Evolutionary conservation across 2,329 filamentous ascomycete genomes (phyloP).

Genomic region (Trichoderma lentiforme): DNA sequence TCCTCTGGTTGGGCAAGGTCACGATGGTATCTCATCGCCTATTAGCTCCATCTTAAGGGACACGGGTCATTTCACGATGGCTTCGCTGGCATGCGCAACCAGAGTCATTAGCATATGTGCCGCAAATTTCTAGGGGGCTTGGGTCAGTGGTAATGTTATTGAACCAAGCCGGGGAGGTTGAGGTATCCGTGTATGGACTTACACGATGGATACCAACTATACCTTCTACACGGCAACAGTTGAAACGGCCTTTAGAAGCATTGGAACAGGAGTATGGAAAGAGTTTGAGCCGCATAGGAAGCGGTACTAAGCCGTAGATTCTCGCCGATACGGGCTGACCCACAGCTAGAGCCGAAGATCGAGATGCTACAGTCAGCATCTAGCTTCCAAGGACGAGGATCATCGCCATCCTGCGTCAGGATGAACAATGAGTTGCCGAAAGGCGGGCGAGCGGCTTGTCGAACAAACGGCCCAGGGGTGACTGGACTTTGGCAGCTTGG

Average conservation of each 20-base stretch:
- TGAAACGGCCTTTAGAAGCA: not conserved
- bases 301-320: not conserved
- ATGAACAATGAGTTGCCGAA: slow-evolving; percentile 16
- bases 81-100: slow-evolving; percentile 16
- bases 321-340: not conserved
- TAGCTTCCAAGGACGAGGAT: not conserved
- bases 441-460: not conserved
- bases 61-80: slow-evolving; percentile 18
- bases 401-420: slow-evolving; percentile 11
- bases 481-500: not conserved
- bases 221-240: not conserved
- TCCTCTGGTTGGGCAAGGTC: not conserved
- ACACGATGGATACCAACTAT: not conserved
- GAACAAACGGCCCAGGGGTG: not conserved
- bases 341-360: not conserved
- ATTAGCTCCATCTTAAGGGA: slow-evolving; percentile 9
- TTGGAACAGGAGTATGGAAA: not conserved
- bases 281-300: not conserved
- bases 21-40: slow-evolving; percentile 16
- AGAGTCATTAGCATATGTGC: slow-evolving; percentile 19
- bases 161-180: not conserved
- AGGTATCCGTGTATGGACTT: not conserved
- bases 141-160: not conserved
- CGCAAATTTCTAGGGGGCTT: not conserved
- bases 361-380: not conserved